Base-by-base conservation (phyloP, 2,329 filamentous ascomycete species). In the Trichocomaceae sp. region DNA sequence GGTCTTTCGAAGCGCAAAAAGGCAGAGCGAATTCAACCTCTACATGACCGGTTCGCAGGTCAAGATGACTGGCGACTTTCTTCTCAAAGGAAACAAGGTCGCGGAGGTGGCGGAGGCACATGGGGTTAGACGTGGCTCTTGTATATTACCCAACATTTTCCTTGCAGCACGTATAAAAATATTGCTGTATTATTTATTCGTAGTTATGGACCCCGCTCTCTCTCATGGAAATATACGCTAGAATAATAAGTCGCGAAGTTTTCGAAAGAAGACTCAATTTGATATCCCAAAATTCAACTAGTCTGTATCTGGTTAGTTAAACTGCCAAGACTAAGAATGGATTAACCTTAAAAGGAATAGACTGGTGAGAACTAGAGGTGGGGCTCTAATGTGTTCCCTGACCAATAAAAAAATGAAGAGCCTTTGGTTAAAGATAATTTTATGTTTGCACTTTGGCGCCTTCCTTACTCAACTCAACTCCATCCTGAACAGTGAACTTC, bases 51-150 rank as follows among this genome's bases (percentile, higher is more conserved):
- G 68, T 96, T 89, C 73, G 87, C 86, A 2, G 87, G 85, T 2
- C 91, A 96, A 68, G 92, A 99, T 68, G 93, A 97, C 69, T 99
- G 93, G 93, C 81, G 93, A 59, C 73, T 99, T 58, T 91, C 86
- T 63, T 88, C 92, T 12, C 93, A 99, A 78, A 84, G 85, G 66
- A 86, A 86, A 67, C 86, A 87, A 48, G 92, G 91, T 4, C 81
- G 92, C 61, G 87, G 88, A 57, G 93, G 90, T 49, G 86, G 88
- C 53, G 92, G 92, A 65, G 92, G 92, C 2, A 99, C 93, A 8
- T 99, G 93, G 93, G 93, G 75, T 61, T 78, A 50, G 48, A 41
- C n/a, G 37, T 29, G n/a, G 5, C 13, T 47, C 12, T 47, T 22
- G 42, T 31, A 31, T 7, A 9, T 26, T 47, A 47, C 17, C 15